Evolutionary conservation across 306 rosid genomes (phyloP), one percentile per base, ranked within the genome.

Genomic region (Dalbergia cultrata): DNA sequence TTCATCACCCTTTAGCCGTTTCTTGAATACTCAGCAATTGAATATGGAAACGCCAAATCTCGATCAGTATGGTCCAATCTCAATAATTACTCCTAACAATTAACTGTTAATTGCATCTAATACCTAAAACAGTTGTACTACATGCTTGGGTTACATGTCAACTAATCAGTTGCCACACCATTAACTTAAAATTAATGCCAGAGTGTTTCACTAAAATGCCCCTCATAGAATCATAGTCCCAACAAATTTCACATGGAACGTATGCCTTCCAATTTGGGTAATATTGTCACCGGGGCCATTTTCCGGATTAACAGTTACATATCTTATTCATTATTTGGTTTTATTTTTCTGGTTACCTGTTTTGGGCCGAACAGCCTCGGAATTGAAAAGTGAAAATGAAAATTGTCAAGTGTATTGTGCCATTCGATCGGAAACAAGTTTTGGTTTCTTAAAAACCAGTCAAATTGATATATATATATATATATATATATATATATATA

Each of bases 381-480:
- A 71, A 72, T 43, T 63, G 13, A 50, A 45, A 0, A 21, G 70
- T 9, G 12, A 74, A 80, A 70, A 44, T 12, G 16, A 8, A 26
- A 18, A 5, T 41, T 76, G 85, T 82, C 81, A 87, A 88, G 72
- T 41, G 74, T 45, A 7, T 44, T 22, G 54, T 50, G 67, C 69
- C 62, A 84, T 80, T 74, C 54, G n/a, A 43, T 43, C 47, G 75
- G 60, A 70, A 81, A 37, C 31, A 70, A 79, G 76, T 54, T 80
- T 43, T 78, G 80, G 91, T 86, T 87, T 90, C 89, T 84, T 54
- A 76, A 70, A 41, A 71, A 80, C 84, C 11, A 41, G 86, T 92
- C 90, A 84, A 63, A 79, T 61, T n/a, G n/a, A n/a, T n/a, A n/a
- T n/a, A n/a, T n/a, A n/a, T n/a, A n/a, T n/a, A n/a, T n/a, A n/a